Evolutionary conservation across 148 eudicot species (phyloP), one percentile per base, ranked within the genome.

Genomic region (Camellia japonica): DNA sequence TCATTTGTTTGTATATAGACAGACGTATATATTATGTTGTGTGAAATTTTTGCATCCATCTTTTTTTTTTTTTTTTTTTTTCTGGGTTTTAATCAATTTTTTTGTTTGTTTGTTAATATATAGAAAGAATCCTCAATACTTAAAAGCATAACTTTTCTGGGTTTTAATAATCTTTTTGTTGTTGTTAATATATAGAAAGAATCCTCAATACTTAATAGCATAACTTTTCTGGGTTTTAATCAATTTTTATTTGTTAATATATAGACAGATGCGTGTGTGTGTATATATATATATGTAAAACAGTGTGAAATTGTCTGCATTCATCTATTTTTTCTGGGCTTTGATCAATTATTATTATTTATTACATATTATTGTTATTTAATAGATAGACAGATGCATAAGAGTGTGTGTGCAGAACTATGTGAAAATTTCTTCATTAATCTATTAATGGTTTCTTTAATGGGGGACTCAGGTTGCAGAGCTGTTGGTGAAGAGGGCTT

Each of bases 391-490:
- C 38, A 30, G 38, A 30, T 30, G 38, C 38, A 1, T 30, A 30
- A 30, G 38, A 30, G 38, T 30, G 38, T 30, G 38, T 30, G 38
- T 30, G 14, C 70, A 41, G 43, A 11, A 4, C 9, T 3, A 16
- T 75, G 79, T 46, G 19, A 55, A 44, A 16, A 7, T 73, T 19
- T 74, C 44, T 30, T 16, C 18, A 30, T 12, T 19, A 60, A 8
- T 14, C 6, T 72, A 42, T 6, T 49, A 1, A 30, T 8, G 4
- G 60, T 15, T 42, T 44, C 54, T 14, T 42, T 14, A 0, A 66
- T 51, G 47, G 80, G 55, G 65, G 42, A 61, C 38, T 30, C 82
- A 91, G 94, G 90, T 86, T 55, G 94, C 92, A 18, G 93, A 90
- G 75, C 62, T 38, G 56, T 20, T 90, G 78, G 87, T 71, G 79